A percentile compares a stretch with the other conserved stretches of the same genome.
Conservation (phyloP, 768 basidiomycete species). For the Gloeophyllum trabeum region DNA sequence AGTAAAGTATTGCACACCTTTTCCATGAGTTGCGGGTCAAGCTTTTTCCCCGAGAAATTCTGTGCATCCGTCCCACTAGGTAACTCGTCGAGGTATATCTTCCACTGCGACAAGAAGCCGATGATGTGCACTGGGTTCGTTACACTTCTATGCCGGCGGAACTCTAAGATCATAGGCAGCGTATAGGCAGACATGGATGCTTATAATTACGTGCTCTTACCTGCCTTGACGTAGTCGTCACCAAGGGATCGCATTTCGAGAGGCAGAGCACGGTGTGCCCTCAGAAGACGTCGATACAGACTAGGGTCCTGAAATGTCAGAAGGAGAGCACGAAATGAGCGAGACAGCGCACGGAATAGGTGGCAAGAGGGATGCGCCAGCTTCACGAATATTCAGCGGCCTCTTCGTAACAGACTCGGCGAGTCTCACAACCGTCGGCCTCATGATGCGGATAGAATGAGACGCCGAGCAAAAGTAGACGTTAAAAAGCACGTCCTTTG, state of each 20-base stretch:
- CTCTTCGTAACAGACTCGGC: slow-evolving; percentile 48
- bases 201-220: slow-evolving; percentile 21
- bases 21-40: slow-evolving; percentile 65
- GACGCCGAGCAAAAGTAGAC: neutral
- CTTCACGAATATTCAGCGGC: slow-evolving; percentile 47
- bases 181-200: neutral
- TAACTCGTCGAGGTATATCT: slow-evolving; percentile 73
- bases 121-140: slow-evolving; percentile 88
- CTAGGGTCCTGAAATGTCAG: slow-evolving; percentile 23
- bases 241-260: slow-evolving; percentile 76
- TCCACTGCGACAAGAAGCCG: slow-evolving; percentile 95
- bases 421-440: slow-evolving; percentile 27
- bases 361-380: slow-evolving; percentile 64
- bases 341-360: slow-evolving; percentile 58
- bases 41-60: slow-evolving; percentile 48
- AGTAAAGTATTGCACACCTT: slow-evolving; percentile 37
- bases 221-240: slow-evolving; percentile 77
- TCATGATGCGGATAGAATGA: slow-evolving; percentile 16
- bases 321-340: slow-evolving; percentile 1
- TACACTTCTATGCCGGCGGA: slow-evolving; percentile 66
- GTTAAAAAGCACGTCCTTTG: too few relatives aligned
- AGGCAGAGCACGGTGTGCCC: slow-evolving; percentile 68
- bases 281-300: slow-evolving; percentile 70
- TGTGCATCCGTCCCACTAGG: slow-evolving; percentile 33
- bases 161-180: slow-evolving; percentile 44